Conservation (phyloP, 148 eudicot species). For the Pouteria glomerata region DNA sequence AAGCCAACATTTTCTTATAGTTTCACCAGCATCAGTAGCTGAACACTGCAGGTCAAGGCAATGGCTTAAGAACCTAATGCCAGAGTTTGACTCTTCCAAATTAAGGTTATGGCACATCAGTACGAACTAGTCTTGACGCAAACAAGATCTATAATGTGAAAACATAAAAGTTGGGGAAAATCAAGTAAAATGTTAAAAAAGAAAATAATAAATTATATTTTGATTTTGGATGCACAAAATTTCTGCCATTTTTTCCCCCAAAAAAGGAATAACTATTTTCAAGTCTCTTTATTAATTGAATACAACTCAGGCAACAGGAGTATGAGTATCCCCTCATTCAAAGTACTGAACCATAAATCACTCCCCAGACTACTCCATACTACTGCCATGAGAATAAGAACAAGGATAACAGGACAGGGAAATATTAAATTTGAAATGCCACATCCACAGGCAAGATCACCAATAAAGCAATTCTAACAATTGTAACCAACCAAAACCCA, state of each 20-base stretch:
- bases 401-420: too few relatives aligned
- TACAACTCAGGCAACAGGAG: too few relatives aligned
- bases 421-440: background rate
- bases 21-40: background rate
- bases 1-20: background rate
- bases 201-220: too few relatives aligned
- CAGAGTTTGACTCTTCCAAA: background rate
- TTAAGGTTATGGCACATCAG: background rate
- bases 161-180: background rate
- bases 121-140: background rate
- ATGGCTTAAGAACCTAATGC: background rate
- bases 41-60: background rate
- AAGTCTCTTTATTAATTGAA: background rate
- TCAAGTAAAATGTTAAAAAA: background rate
- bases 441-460: background rate
- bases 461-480: background rate
- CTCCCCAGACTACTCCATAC: background rate
- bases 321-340: too few relatives aligned
- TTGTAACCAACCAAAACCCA: background rate
- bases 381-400: background rate
- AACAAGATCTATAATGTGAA: background rate
- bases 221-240: too few relatives aligned
- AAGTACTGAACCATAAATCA: too few relatives aligned
- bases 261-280: background rate
- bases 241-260: too few relatives aligned